Base-by-base conservation (phyloP, 306 rosid species). In the Acacia confusa region DNA sequence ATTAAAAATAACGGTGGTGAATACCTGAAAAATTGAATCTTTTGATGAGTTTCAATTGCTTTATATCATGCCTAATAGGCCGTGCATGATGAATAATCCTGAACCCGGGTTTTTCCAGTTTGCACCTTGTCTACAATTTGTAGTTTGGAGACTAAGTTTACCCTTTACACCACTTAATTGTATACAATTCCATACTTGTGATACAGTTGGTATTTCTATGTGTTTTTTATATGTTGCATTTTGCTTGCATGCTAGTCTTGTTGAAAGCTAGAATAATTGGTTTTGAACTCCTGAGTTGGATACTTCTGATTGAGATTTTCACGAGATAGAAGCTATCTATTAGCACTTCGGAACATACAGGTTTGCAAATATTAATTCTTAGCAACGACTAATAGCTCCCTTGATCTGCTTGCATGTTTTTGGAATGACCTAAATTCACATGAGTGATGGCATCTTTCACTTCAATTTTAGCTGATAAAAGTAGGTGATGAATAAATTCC, bases 81-180 rank as follows among this genome's bases (percentile, higher is more conserved):
- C 61, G n/a, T 38, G 20, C 68, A 64, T 16, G 70, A 34, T 66
- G 48, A 75, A 25, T 28, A 64, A 77, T 65, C 53, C 68, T 83
- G 48, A 38, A 11, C 52, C 52, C 53, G 57, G 43, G 24, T 30
- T 41, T 50, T 20, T n/a, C 50, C 32, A 19, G 24, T 43, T 55
- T 69, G 61, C 76, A 45, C 7, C 66, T 69, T 22, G 58, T 58
- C 24, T 69, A 40, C 36, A 68, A 52, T 75, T 67, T 13, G 20
- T 50, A 10, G 50, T 50, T 28, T 15, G n/a, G 48, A 50, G 58
- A 72, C 24, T 44, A 75, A 12, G 69, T 43, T 3, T 19, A n/a
- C 32, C 36, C 43, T 43, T 3, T 12, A n/a, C 32, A 48, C 43
- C 72, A 32, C 32, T 77, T 48, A 1, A 63, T 60, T 24, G 9